A percentile compares a stretch with the other conserved stretches of the same genome.
Evolutionary conservation across 768 basidiomycete species (phyloP).

Genomic region (Hypsizygus marmoreus): DNA sequence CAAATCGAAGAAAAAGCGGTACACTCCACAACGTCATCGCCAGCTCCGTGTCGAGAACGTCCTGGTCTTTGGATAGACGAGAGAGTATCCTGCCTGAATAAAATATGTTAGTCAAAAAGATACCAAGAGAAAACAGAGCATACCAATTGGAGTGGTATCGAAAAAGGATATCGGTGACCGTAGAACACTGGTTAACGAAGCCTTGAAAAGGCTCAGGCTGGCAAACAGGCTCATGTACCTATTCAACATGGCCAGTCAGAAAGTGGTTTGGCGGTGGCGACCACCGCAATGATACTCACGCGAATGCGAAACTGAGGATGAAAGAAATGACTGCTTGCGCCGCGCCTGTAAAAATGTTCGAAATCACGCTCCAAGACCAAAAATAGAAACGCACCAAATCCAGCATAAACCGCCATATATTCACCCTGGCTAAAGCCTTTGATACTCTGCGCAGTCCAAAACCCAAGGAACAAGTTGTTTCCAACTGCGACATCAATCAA

Average conservation of each 20-base stretch:
- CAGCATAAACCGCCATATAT: conserved; percentile 67
- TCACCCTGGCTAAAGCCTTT: conserved; percentile 55
- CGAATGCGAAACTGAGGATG: conserved; percentile 47
- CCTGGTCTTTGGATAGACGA: conserved; percentile 62
- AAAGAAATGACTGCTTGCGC: conserved; percentile 56
- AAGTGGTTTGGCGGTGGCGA: not conserved
- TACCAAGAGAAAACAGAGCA: conserved; percentile 1
- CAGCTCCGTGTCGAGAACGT: conserved; percentile 54
- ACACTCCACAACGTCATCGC: conserved; percentile 51
- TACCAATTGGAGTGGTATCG: conserved; percentile 72
- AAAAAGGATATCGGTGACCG: conserved; percentile 67
- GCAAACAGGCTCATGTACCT: conserved; percentile 42
- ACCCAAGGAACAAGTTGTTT: conserved; percentile 70
- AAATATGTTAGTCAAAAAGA: not conserved
- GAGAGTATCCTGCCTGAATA: conserved; percentile 55
- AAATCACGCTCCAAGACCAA: not conserved
- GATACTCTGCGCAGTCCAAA: conserved; percentile 66
- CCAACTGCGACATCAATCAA: conserved; percentile 41
- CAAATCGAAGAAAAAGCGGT: not conserved
- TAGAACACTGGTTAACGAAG: conserved; percentile 57
- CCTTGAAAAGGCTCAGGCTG: conserved; percentile 53
- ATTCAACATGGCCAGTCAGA: not conserved
- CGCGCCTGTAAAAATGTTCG: conserved; percentile 32
- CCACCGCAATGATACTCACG: conserved; percentile 35
- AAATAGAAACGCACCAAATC: conserved; percentile 34